A percentile compares a stretch with the other conserved stretches of the same genome.
Conservation (phyloP, 805 yeast species). For the Kregervanrija delftensis region DNA sequence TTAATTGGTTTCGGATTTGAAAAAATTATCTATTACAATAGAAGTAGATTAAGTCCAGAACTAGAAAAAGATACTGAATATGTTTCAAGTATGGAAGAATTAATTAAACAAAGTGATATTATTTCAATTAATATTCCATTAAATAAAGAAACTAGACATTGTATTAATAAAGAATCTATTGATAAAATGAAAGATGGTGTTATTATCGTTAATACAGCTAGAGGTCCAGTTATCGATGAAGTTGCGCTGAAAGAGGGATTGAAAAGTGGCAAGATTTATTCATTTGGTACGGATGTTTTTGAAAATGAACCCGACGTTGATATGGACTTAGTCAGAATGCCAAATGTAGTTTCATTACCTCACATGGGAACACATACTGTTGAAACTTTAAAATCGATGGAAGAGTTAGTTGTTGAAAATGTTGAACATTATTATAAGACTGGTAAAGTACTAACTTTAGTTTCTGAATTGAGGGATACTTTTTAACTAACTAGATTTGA, state of each 20-base stretch:
- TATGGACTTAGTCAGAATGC: constrained; percentile 50
- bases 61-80: constrained; percentile 65
- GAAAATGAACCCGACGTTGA: constrained; percentile 68
- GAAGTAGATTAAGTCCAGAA: constrained; percentile 51
- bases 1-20: constrained; percentile 70
- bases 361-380: constrained; percentile 81
- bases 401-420: constrained; percentile 66
- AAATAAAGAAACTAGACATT: constrained; percentile 63
- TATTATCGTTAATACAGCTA: constrained; percentile 76
- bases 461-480: constrained; percentile 57
- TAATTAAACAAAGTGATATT: constrained; percentile 58
- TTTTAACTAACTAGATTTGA: constrained; percentile 11
- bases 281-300: constrained; percentile 71
- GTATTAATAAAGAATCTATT: constrained; percentile 55
- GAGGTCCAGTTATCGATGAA: constrained; percentile 82
- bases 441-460: constrained; percentile 67
- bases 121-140: constrained; percentile 74
- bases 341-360: constrained; percentile 75
- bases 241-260: constrained; percentile 46
- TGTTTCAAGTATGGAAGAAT: constrained; percentile 58
- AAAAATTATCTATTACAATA: constrained; percentile 66
- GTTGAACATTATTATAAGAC: constrained; percentile 46
- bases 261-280: constrained; percentile 57
- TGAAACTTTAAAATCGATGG: constrained; percentile 77
- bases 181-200: constrained; percentile 73